Conservation (phyloP, 2,329 filamentous ascomycete genomes). For the Trichoderma sp. region DNA sequence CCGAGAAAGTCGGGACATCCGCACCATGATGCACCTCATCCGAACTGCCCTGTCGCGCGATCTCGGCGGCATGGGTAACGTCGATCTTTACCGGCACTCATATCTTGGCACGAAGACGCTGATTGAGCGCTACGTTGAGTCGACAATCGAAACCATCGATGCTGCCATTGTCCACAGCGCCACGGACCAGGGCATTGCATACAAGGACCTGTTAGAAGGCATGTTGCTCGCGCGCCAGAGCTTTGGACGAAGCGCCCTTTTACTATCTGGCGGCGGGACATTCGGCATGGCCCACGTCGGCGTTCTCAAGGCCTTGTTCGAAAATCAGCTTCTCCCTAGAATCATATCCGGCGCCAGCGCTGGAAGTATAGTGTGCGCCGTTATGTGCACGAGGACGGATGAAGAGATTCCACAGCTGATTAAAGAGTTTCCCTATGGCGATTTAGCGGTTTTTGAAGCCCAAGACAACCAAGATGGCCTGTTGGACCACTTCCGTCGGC, state of each 20-base stretch:
- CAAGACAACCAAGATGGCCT: constrained; percentile 60
- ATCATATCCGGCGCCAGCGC: constrained; percentile 89
- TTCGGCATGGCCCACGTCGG: constrained; percentile 93
- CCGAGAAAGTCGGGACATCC: constrained; percentile 68
- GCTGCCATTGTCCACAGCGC: constrained; percentile 65
- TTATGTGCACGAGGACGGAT: constrained; percentile 76
- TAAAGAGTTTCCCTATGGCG: constrained; percentile 72
- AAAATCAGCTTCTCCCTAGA: constrained; percentile 73
- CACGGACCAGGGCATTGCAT: constrained; percentile 56
- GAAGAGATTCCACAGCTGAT: constrained; percentile 74
- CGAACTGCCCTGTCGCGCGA: constrained; percentile 79
- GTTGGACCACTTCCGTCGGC: constrained; percentile 67
- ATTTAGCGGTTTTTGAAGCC: constrained; percentile 77
- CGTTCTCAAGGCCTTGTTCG: constrained; percentile 78
- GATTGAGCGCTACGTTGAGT: constrained; percentile 85
- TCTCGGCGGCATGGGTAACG: constrained; percentile 82
- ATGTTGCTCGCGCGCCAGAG: constrained; percentile 73
- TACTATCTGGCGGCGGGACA: constrained; percentile 83
- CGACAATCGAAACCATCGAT: constrained; percentile 72
- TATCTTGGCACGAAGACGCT: constrained; percentile 83
- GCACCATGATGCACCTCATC: constrained; percentile 76
- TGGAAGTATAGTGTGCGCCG: constrained; percentile 80
- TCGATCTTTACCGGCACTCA: constrained; percentile 78
- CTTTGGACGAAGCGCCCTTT: constrained; percentile 79
- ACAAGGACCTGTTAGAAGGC: constrained; percentile 63